Evolutionary conservation across 2,329 filamentous ascomycete genomes (phyloP).

Genomic region (Aspergillus brasiliensis): DNA sequence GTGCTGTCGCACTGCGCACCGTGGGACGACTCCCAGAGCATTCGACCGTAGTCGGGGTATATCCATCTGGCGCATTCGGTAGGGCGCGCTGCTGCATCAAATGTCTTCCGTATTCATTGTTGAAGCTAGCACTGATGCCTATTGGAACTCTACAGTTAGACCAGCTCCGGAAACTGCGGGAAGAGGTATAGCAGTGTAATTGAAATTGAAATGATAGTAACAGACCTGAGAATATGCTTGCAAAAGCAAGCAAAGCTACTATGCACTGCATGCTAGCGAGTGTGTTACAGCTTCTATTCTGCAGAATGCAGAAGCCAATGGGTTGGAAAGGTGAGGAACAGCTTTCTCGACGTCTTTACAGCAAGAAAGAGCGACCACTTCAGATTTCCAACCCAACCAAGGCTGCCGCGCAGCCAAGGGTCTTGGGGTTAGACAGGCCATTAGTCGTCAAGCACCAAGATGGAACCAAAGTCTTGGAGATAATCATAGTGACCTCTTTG

Average conservation of each 20-base stretch:
- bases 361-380: neutral
- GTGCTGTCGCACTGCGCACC: slow-evolving; percentile 63
- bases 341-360: neutral
- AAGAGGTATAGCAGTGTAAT: neutral
- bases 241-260: slow-evolving; percentile 17
- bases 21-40: slow-evolving; percentile 71
- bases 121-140: neutral
- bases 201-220: neutral
- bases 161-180: neutral
- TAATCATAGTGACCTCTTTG: neutral
- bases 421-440: neutral
- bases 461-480: neutral
- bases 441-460: neutral
- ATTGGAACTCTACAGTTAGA: neutral
- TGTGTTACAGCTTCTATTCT: slow-evolving; percentile 5
- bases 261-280: slow-evolving; percentile 16
- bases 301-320: neutral
- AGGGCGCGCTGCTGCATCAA: slow-evolving; percentile 44
- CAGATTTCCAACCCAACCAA: neutral
- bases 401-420: neutral
- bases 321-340: neutral
- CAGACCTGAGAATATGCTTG: slow-evolving; percentile 20
- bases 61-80: slow-evolving; percentile 66
- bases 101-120: neutral
- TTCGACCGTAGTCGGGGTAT: slow-evolving; percentile 67